Evolutionary conservation across 495 filamentous ascomycete genomes (phyloP), one percentile per base, ranked within the genome.

Genomic region (Penicillium mononematosum): DNA sequence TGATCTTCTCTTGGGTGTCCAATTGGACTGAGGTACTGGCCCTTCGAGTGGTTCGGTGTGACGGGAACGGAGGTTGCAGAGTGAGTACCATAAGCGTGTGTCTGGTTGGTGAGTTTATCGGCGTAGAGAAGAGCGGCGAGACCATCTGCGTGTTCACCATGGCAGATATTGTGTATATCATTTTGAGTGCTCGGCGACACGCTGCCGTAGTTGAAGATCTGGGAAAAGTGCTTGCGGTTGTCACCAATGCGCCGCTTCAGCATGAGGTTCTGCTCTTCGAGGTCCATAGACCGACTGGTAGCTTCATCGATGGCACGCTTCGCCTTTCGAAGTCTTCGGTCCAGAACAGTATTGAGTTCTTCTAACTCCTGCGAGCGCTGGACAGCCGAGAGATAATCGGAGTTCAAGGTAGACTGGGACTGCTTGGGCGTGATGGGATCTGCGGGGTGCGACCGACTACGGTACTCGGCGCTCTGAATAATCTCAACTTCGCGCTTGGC

Each of bases 401-500:
- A 60, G 49, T 70, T 74, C 9, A 67, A 63, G 5, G 67, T 34
- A 17, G 67, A 64, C 43, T 68, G 60, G 25, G 60, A 45, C 6
- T 71, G 66, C 22, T 72, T 74, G 38, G 68, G 59, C 45, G 64
- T 65, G 24, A 48, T 25, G 25, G 58, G 59, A 16, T 78, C 73
- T 3, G 71, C 63, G 55, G 72, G 70, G 56, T 67, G 63, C 47
- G 75, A 66, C 43, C 73, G 73, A 66, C 64, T 72, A 60, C 70
- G 71, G 59, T 75, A 77, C 47, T 76, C 70, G 55, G 71, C 71
- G 54, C 82, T 81, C 59, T 91, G 89, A 20, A 98, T 74, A 10
- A 93, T 90, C 57, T 96, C 88, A 7, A 96, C 88, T 70, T 98
- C 95, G 32, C 89, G 82, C 54, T 88, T 85, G n/a, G 88, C 88